phyloP scores from a whole-genome alignment of 495 filamentous ascomycete species.

The Mycothermus thermophilus region DNA sequence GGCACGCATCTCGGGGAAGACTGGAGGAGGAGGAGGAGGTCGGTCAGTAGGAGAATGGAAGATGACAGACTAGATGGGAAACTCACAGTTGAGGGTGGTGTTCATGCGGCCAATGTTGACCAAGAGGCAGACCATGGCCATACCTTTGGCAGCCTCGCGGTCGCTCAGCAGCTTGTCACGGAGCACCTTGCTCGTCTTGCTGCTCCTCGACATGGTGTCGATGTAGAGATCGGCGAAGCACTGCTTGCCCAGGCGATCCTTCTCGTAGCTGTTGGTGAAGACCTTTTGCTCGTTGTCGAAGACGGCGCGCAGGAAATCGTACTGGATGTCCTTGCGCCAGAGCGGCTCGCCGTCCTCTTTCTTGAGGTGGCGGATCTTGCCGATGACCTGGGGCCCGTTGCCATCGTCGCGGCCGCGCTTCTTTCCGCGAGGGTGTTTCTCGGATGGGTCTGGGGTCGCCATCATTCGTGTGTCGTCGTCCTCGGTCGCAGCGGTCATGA shows the following conservation, averaged over 20 bases:
- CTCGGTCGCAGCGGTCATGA: conserved; percentile 20
- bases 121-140: conserved; percentile 97
- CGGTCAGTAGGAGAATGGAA: conserved; percentile 16
- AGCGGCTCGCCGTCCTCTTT: conserved; percentile 94
- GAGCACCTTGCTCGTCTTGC: conserved; percentile 96
- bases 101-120: conserved; percentile 99
- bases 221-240: conserved; percentile 96
- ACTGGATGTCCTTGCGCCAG: conserved; percentile 96
- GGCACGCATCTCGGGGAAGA: conserved; percentile 98
- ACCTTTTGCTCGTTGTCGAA: conserved; percentile 76
- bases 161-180: conserved; percentile 94
- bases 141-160: conserved; percentile 79
- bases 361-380: conserved; percentile 91
- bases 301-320: conserved; percentile 80
- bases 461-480: conserved; percentile 23
- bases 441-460: conserved; percentile 20
- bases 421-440: conserved; percentile 20
- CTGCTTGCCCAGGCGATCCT: conserved; percentile 52
- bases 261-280: conserved; percentile 75
- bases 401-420: conserved; percentile 24
- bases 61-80: background rate
- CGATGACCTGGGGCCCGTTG: conserved; percentile 40
- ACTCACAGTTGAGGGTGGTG: conserved; percentile 88
- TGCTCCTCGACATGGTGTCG: conserved; percentile 95
- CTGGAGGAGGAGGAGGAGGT: conserved; percentile 40